Percentiles rank a stretch among this genome's conserved stretches.
Evolutionary conservation across 1,284 basidiomycete species (phyloP).

Genomic region (Malassezia vespertilionis): DNA sequence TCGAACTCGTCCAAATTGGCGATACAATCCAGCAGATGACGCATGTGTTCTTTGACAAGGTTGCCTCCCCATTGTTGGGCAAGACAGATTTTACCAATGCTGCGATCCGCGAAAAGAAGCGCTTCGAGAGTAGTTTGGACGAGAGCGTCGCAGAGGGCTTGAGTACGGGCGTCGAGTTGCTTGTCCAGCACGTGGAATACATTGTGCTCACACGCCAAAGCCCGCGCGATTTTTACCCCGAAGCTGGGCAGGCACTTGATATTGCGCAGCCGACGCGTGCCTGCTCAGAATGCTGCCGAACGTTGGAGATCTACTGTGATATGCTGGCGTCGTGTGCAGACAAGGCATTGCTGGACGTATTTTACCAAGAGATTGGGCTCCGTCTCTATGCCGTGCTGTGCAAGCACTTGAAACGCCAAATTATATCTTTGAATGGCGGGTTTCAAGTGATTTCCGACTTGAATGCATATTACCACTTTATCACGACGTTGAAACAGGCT

Average conservation of each 20-base stretch:
- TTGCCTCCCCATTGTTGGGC: conserved; percentile 51
- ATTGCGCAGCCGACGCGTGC: conserved; percentile 64
- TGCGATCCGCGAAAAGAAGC: conserved; percentile 90
- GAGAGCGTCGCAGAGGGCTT: conserved; percentile 83
- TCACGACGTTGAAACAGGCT: conserved; percentile 53
- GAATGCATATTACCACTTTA: conserved; percentile 81
- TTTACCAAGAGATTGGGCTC: conserved; percentile 91
- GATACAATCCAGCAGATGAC: conserved; percentile 96
- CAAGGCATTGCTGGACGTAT: conserved; percentile 90
- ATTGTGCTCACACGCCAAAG: conserved; percentile 72
- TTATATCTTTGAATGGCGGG: conserved; percentile 82
- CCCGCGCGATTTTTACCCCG: conserved; percentile 78
- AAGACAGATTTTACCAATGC: conserved; percentile 83
- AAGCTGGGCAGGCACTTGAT: conserved; percentile 38
- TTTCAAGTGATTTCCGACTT: conserved; percentile 93
- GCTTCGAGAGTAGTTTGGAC: conserved; percentile 80
- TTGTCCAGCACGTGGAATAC: conserved; percentile 96
- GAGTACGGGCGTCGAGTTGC: conserved; percentile 84
- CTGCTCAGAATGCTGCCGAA: conserved; percentile 72
- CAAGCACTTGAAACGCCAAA: conserved; percentile 91
- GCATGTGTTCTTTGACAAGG: conserved; percentile 94
- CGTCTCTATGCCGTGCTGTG: conserved; percentile 80
- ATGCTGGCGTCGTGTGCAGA: conserved; percentile 83
- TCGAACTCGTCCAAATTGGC: conserved; percentile 90
- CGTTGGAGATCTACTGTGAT: conserved; percentile 76